phyloP scores from a whole-genome alignment of 2,329 filamentous ascomycete species.

The Colletotrichum liaoningense region DNA sequence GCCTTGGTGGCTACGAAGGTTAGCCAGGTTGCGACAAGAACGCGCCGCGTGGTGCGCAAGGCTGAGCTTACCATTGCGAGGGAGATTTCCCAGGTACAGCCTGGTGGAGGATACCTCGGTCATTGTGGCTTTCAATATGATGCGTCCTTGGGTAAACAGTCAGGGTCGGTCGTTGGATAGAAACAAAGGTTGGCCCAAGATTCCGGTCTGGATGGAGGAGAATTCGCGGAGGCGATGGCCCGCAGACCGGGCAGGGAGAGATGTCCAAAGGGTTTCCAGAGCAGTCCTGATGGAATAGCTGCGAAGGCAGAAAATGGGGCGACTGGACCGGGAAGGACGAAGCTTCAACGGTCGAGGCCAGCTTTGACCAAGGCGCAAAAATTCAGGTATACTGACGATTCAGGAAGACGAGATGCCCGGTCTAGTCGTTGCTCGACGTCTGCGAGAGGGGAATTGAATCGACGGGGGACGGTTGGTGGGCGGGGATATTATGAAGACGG shows the following conservation, averaged over 20 bases:
- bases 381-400: background rate
- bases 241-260: background rate
- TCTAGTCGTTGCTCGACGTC: background rate
- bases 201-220: background rate
- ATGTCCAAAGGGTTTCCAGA: background rate
- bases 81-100: conserved; percentile 97
- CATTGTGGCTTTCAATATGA: conserved; percentile 61
- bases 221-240: background rate
- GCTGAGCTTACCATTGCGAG: conserved; percentile 83
- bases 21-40: background rate
- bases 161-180: background rate
- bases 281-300: background rate
- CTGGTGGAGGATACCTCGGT: conserved; percentile 93
- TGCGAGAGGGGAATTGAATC: background rate
- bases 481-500: conserved; percentile 1
- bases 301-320: background rate
- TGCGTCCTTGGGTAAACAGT: conserved; percentile 10
- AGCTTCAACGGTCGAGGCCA: background rate
- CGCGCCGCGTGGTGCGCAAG: conserved; percentile 4
- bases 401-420: background rate
- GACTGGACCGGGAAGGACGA: background rate
- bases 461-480: background rate
- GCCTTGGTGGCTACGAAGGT: conserved; percentile 84
- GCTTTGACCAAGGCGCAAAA: background rate
- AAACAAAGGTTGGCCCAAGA: conserved; percentile 10